phyloP scores from a whole-genome alignment of 225 moss, liverwort and hornwort species.

The Thuidium tamariscinum region DNA sequence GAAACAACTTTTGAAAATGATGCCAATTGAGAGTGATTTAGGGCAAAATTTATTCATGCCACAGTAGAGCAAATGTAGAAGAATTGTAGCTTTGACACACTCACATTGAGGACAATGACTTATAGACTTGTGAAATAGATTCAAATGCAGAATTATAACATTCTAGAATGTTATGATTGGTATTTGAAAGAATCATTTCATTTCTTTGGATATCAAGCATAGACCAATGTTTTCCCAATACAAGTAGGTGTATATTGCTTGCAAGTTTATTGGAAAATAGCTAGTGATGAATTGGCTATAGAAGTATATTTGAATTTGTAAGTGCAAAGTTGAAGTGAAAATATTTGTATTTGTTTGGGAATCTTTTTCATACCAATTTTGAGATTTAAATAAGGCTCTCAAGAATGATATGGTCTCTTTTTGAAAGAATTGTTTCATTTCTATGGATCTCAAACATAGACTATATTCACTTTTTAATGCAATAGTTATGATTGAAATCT shows the following conservation, averaged over 20 bases:
- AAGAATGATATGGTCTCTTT: neutral
- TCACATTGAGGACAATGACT: neutral
- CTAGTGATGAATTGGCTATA: neutral
- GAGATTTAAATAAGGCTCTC: fast-evolving
- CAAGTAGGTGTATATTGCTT: neutral
- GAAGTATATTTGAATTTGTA: neutral
- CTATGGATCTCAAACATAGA: neutral
- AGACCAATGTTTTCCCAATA: neutral
- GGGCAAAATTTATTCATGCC: too few species aligned
- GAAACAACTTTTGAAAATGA: neutral
- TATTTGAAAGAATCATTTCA: neutral
- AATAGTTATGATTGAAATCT: neutral
- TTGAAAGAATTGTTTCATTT: neutral
- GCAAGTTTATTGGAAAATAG: neutral
- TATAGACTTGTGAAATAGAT: neutral
- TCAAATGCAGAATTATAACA: too few species aligned
- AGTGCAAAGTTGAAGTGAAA: neutral
- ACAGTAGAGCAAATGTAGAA: too few species aligned
- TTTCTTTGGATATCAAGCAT: neutral
- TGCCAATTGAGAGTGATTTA: neutral
- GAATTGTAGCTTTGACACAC: neutral
- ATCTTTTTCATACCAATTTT: neutral
- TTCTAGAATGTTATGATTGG: neutral
- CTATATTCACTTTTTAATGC: neutral
- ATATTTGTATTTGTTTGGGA: too few species aligned